Percentiles rank a stretch among this genome's conserved stretches.
These are phyloP conservation scores for Sclerotinia nivalis DNA, from an alignment of 2,329 filamentous ascomycete genomes.

Conservation along the genomic window DNA sequence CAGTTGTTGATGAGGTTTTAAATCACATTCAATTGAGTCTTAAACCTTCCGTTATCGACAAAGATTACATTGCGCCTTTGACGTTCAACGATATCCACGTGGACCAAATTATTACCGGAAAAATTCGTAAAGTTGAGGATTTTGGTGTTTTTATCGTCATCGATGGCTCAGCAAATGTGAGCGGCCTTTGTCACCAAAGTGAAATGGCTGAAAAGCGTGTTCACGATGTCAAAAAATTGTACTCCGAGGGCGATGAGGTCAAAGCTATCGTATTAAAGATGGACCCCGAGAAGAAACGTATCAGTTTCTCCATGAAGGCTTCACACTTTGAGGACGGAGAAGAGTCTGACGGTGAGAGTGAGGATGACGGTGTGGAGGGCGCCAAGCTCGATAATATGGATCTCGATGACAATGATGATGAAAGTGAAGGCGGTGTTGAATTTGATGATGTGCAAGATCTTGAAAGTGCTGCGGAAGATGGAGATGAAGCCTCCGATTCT, in stretches of 20 bases:
- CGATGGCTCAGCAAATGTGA: slow-evolving; percentile 83
- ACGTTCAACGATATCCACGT: slow-evolving; percentile 74
- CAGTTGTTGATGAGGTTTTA: slow-evolving; percentile 65
- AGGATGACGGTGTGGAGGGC: slow-evolving; percentile 50
- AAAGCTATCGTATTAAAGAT: slow-evolving; percentile 87
- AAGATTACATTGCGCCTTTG: slow-evolving; percentile 72
- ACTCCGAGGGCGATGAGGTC: slow-evolving; percentile 86
- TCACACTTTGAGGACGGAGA: slow-evolving; percentile 75
- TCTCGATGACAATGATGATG: slow-evolving; percentile 50
- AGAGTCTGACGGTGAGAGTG: slow-evolving; percentile 50
- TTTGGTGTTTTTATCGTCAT: slow-evolving; percentile 94
- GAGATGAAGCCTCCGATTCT: slow-evolving; percentile 32
- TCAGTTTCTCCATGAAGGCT: slow-evolving; percentile 90
- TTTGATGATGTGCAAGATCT: slow-evolving; percentile 46
- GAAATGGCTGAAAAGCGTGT: slow-evolving; percentile 86
- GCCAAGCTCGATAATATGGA: slow-evolving; percentile 45
- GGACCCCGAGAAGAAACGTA: slow-evolving; percentile 70
- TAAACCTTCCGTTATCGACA: slow-evolving; percentile 80
- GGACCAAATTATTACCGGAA: slow-evolving; percentile 84
- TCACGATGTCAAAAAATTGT: slow-evolving; percentile 83
- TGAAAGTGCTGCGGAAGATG: slow-evolving; percentile 41
- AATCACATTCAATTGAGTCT: slow-evolving; percentile 82
- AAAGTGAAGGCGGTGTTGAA: slow-evolving; percentile 42
- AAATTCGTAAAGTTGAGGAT: slow-evolving; percentile 88
- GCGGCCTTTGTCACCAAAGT: slow-evolving; percentile 87